Percentiles rank a stretch among this genome's conserved stretches.
These are phyloP conservation scores for Tricholoma hemisulphureum DNA, from an alignment of 768 basidiomycete species.

Conservation along the genomic window DNA sequence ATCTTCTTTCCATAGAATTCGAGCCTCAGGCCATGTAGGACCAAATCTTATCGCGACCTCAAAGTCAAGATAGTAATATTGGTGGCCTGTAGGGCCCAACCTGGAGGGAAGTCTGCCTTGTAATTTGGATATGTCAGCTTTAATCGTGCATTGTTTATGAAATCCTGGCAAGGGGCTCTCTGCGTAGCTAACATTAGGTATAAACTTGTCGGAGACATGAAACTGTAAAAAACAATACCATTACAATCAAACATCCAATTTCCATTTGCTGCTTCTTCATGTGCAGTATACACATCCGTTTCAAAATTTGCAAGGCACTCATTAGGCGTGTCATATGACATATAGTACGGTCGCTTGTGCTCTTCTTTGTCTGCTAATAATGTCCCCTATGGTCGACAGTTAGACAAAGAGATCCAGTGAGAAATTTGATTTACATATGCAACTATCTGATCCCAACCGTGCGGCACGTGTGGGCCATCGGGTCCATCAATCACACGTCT, in stretches of 20 bases:
- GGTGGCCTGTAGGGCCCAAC: background rate
- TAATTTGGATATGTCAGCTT: background rate
- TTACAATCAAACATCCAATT: background rate
- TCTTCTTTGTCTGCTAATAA: background rate
- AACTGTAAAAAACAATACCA: no score
- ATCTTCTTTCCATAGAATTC: background rate
- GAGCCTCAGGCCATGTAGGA: background rate
- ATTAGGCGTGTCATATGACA: background rate
- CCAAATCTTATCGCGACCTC: background rate
- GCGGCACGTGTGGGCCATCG: background rate
- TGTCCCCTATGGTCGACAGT: background rate
- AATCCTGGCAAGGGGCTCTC: no score
- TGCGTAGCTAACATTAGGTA: no score
- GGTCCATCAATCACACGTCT: background rate
- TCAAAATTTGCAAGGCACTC: background rate
- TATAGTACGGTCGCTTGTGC: background rate
- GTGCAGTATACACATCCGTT: background rate
- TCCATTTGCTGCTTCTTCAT: background rate
- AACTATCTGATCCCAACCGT: background rate
- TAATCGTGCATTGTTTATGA: no score
- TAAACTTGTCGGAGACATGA: no score
- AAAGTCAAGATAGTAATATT: background rate
- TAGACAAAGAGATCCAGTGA: background rate
- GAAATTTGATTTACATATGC: background rate
- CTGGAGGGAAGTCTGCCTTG: background rate